A percentile compares a stretch with the other conserved stretches of the same genome.
Evolutionary conservation across 2,329 filamentous ascomycete species (phyloP).

Genomic region (Dendrostoma leiphaemia): DNA sequence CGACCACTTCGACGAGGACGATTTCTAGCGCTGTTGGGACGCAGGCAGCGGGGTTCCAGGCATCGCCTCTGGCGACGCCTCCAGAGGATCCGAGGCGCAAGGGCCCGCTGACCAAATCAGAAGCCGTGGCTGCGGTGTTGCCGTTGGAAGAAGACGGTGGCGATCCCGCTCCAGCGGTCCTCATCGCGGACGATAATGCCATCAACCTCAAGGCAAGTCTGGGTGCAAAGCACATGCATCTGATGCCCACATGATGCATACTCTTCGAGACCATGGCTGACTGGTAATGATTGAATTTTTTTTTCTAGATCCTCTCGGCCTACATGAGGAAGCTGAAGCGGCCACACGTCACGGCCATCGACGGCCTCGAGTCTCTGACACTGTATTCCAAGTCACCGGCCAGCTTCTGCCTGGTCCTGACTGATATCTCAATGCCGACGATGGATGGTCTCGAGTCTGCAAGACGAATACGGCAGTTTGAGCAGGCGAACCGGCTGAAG

Average conservation of each 20-base stretch:
- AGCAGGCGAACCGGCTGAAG: conserved; percentile 38
- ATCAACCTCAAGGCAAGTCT: conserved; percentile 33
- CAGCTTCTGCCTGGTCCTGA: conserved; percentile 32
- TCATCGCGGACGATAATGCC: conserved; percentile 41
- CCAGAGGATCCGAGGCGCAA: conserved; percentile 9
- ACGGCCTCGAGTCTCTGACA: conserved; percentile 34
- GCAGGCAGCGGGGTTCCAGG: not conserved
- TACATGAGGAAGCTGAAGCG: conserved; percentile 34
- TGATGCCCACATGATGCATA: too few species aligned
- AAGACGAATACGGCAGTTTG: conserved; percentile 47
- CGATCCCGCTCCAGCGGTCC: conserved; percentile 18
- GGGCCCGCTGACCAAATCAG: not conserved
- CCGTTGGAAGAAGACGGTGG: too few species aligned
- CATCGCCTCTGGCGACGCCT: conserved; percentile 3
- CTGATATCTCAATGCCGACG: conserved; percentile 58
- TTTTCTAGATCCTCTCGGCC: conserved; percentile 26
- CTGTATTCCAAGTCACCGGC: conserved; percentile 25
- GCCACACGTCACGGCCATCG: conserved; percentile 28
- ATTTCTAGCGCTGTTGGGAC: not conserved
- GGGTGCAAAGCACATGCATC: too few species aligned
- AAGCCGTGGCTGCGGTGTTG: not conserved
- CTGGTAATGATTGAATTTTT: not conserved
- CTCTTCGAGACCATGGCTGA: not conserved
- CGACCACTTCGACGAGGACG: not conserved
- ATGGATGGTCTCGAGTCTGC: conserved; percentile 53